Evolutionary conservation across 495 filamentous ascomycete genomes (phyloP).

Genomic region (Penicillium desertorum): DNA sequence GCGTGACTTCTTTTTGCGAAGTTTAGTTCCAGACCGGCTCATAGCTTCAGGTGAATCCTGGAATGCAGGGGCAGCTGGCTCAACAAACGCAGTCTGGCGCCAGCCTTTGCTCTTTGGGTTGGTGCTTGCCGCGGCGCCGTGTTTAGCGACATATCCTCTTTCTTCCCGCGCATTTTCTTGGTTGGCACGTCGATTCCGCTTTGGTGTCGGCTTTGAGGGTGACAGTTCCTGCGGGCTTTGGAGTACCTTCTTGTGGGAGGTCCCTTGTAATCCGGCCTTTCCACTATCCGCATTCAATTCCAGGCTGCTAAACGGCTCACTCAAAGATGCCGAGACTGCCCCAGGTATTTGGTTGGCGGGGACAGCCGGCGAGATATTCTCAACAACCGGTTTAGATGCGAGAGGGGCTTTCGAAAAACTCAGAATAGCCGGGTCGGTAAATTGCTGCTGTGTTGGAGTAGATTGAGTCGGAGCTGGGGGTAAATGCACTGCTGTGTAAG

Average conservation of each 20-base stretch:
- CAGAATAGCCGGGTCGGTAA: slow-evolving; percentile 59
- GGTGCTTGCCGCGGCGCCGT: slow-evolving; percentile 38
- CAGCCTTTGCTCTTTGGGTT: slow-evolving; percentile 65
- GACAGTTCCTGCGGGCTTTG: slow-evolving; percentile 20
- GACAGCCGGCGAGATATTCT: background rate
- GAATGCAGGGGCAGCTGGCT: slow-evolving; percentile 36
- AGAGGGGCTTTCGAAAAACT: slow-evolving; percentile 42
- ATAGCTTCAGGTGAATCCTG: slow-evolving; percentile 26
- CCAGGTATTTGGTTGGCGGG: slow-evolving; percentile 18
- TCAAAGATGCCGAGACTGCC: slow-evolving; percentile 33
- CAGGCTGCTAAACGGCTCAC: slow-evolving; percentile 46
- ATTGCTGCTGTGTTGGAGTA: slow-evolving; percentile 28
- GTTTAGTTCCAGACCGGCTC: slow-evolving; percentile 35
- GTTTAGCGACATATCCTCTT: slow-evolving; percentile 28
- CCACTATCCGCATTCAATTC: slow-evolving; percentile 33
- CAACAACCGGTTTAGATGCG: slow-evolving; percentile 9
- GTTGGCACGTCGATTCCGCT: slow-evolving; percentile 38
- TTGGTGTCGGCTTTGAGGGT: slow-evolving; percentile 23
- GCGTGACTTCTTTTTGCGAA: slow-evolving; percentile 56
- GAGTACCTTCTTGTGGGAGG: slow-evolving; percentile 22
- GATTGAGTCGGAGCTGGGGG: slow-evolving; percentile 11
- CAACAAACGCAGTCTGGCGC: slow-evolving; percentile 80
- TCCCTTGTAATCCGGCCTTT: slow-evolving; percentile 9
- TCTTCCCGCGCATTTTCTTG: slow-evolving; percentile 26
- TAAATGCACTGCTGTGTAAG: background rate